phyloP scores from a whole-genome alignment of 768 basidiomycete species.

The Coprinopsis strossmayeri region DNA sequence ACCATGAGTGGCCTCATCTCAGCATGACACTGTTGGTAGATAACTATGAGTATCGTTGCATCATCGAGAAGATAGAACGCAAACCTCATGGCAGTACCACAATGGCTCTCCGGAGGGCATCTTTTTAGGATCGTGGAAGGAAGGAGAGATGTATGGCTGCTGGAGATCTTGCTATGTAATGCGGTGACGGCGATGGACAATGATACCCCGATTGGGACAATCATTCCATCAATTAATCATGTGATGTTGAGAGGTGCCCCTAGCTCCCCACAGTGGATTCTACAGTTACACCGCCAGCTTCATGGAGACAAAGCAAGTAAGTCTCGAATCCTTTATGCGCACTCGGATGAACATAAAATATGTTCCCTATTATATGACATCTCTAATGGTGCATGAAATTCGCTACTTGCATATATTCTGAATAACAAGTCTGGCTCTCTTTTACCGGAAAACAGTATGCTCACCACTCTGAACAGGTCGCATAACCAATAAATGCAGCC shows the following conservation, averaged over 20 bases:
- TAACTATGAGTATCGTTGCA: conserved; percentile 8
- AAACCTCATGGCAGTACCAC: conserved; percentile 76
- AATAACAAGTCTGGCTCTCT: no score
- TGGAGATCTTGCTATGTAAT: conserved; percentile 2
- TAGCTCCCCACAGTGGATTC: no score
- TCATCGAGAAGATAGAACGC: conserved; percentile 12
- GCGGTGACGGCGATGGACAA: neutral
- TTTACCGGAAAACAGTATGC: no score
- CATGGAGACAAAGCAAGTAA: no score
- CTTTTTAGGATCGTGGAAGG: conserved; percentile 27
- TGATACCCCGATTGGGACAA: conserved; percentile 4
- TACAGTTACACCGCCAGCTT: no score
- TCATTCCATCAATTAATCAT: no score
- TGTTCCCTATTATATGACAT: conserved; percentile 54
- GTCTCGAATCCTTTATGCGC: conserved; percentile 13
- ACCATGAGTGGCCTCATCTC: conserved; percentile 91
- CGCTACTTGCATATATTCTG: neutral
- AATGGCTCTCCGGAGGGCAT: conserved; percentile 70
- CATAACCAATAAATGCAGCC: no score
- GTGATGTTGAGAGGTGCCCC: no score
- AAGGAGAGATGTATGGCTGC: conserved; percentile 10
- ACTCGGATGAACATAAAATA: conserved; percentile 33
- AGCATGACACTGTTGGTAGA: conserved; percentile 59
- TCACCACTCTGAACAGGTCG: no score
- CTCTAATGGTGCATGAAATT: neutral